A percentile compares a stretch with the other conserved stretches of the same genome.
Conservation (phyloP, 805 yeast genomes). For the Naumovozyma dairenensis region DNA sequence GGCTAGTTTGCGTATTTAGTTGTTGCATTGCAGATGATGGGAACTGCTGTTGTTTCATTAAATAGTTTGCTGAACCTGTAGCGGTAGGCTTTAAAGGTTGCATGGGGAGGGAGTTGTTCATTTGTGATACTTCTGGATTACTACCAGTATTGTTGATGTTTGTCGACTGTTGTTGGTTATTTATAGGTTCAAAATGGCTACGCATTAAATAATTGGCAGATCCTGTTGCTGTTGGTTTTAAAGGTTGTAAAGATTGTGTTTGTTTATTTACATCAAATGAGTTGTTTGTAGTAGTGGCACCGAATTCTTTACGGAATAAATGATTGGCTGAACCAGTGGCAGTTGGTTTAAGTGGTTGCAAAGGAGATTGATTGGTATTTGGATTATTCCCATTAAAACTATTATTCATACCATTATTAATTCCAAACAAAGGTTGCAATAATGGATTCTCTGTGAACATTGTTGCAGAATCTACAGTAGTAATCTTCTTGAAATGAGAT, state of each 20-base stretch:
- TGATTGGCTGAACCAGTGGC: constrained; percentile 29
- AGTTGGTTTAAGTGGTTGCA: constrained; percentile 28
- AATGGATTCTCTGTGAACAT: constrained; percentile 4
- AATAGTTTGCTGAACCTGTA: constrained; percentile 28
- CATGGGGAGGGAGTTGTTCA: constrained; percentile 5
- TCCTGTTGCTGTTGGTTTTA: constrained; percentile 34
- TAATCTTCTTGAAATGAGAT: constrained; percentile 63
- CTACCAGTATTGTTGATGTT: neutral
- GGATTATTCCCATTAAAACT: neutral
- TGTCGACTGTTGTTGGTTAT: neutral
- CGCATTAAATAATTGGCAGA: constrained; percentile 31
- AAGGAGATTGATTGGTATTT: constrained; percentile 12
- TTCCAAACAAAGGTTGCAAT: neutral
- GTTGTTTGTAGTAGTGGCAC: constrained; percentile 1
- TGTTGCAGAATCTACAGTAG: constrained; percentile 52
- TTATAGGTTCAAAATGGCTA: constrained; percentile 9
- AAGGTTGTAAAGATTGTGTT: constrained; percentile 13
- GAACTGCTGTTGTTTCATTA: constrained; percentile 27
- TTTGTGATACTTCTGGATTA: constrained; percentile 7
- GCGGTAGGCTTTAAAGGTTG: constrained; percentile 30
- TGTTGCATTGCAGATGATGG: constrained; percentile 5
- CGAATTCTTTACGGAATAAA: constrained; percentile 19
- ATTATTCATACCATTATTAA: constrained; percentile 1
- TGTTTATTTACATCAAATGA: neutral
- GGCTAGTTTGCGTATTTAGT: neutral